Percentiles rank a stretch among this genome's conserved stretches.
These are phyloP conservation scores for Backusella westeae DNA, from an alignment of 192 early-diverging fungal species.

Conservation along the genomic window DNA sequence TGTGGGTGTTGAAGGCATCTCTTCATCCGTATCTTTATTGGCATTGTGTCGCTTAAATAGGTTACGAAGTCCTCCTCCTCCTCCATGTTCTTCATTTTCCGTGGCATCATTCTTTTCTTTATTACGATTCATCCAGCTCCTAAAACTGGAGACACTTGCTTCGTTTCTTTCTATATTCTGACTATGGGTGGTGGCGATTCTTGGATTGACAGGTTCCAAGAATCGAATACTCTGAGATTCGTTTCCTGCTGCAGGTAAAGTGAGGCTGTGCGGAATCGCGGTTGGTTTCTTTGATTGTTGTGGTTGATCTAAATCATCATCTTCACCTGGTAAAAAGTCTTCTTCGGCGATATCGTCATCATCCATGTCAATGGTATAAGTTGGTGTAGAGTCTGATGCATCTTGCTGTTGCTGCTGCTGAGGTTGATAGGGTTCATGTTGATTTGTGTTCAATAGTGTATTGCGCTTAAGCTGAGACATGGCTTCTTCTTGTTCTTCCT, in stretches of 20 bases:
- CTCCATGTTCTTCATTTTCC: background rate
- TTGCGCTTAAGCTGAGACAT: conserved; percentile 22
- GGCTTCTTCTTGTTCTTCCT: background rate
- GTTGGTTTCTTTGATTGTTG: background rate
- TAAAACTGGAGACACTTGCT: conserved; percentile 14
- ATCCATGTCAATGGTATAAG: conserved; percentile 25
- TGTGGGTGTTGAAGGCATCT: background rate
- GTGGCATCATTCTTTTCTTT: background rate
- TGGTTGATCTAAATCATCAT: conserved; percentile 15
- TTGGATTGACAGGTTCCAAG: conserved; percentile 37
- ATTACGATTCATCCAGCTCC: conserved; percentile 11
- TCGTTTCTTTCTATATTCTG: conserved; percentile 3
- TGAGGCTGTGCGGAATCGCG: background rate
- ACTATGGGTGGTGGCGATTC: background rate
- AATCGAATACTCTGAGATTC: conserved; percentile 36
- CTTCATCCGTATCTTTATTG: background rate
- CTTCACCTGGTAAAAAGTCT: conserved; percentile 28
- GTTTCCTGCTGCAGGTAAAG: conserved; percentile 4
- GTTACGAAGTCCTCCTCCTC: background rate
- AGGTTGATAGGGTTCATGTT: background rate
- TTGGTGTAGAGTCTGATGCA: background rate
- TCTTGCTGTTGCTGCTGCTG: background rate
- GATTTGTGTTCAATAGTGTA: conserved; percentile 22
- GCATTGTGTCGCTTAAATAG: background rate
- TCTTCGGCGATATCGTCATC: conserved; percentile 22